Conservation (phyloP, 2,329 filamentous ascomycete genomes). For the Diaporthe helianthi region DNA sequence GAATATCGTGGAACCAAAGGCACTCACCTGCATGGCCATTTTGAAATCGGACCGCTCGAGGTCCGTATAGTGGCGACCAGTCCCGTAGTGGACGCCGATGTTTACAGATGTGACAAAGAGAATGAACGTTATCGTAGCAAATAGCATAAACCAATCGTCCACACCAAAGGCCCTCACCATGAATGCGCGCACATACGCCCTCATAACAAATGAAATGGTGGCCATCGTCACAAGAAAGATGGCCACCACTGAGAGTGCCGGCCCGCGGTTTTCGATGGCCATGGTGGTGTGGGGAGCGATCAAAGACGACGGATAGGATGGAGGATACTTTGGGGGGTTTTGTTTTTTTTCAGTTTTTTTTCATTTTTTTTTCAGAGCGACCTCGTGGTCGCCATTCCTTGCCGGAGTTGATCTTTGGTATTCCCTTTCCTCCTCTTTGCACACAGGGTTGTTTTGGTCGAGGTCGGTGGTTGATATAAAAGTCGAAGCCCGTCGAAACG, state of each 20-base stretch:
- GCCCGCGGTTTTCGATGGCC: slow-evolving; percentile 43
- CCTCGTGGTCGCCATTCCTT: slow-evolving; percentile 25
- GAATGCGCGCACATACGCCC: slow-evolving; percentile 45
- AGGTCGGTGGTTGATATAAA: background rate
- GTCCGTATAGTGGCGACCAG: slow-evolving; percentile 47
- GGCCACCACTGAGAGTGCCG: slow-evolving; percentile 45
- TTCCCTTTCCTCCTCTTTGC: slow-evolving; percentile 1
- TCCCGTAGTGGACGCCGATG: slow-evolving; percentile 49
- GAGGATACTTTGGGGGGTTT: background rate
- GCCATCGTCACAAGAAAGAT: slow-evolving; percentile 42
- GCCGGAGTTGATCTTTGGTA: background rate
- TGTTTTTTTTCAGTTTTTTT: too few relatives aligned
- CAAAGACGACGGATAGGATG: background rate
- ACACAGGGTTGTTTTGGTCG: background rate
- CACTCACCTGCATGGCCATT: slow-evolving; percentile 46
- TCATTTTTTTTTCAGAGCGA: slow-evolving; percentile 2
- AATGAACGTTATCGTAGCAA: slow-evolving; percentile 45
- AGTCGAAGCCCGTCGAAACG: slow-evolving; percentile 4
- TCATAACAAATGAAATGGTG: slow-evolving; percentile 41
- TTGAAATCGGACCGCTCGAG: slow-evolving; percentile 40
- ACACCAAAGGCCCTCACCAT: slow-evolving; percentile 49
- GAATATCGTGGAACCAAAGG: background rate
- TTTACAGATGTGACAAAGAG: slow-evolving; percentile 46
- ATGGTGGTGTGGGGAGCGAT: background rate
- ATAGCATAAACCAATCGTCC: slow-evolving; percentile 50